Evolutionary conservation across 768 basidiomycete species (phyloP).

Genomic region (Phlegmacium glaucopus): DNA sequence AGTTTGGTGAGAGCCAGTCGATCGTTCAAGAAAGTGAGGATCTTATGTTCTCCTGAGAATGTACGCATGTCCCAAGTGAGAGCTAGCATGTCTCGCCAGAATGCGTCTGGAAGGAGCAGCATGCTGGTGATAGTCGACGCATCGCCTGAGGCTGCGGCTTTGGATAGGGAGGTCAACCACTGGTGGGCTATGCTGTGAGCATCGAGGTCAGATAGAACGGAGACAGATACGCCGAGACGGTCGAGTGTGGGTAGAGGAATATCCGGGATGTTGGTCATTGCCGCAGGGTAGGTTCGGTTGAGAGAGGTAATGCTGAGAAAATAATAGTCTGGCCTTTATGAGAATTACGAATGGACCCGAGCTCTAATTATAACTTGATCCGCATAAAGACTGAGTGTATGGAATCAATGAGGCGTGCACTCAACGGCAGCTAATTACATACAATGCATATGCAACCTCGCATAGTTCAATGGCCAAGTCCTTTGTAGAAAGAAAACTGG

Average conservation of each 20-base stretch:
- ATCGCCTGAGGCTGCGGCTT: constrained; percentile 10
- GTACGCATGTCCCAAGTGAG: constrained; percentile 52
- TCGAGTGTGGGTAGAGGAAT: neutral
- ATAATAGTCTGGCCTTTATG: no score
- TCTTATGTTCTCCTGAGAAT: constrained; percentile 31
- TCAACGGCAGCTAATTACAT: no score
- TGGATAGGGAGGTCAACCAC: constrained; percentile 21
- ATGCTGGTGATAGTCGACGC: constrained; percentile 17
- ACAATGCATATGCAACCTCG: no score
- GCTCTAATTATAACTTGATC: no score
- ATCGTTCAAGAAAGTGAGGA: constrained; percentile 31
- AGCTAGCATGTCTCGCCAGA: constrained; percentile 50
- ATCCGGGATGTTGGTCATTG: neutral
- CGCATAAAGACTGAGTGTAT: no score
- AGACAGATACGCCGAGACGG: neutral
- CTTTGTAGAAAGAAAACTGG: no score
- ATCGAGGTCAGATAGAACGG: neutral
- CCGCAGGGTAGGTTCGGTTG: no score
- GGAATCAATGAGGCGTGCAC: no score
- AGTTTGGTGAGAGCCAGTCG: constrained; percentile 25
- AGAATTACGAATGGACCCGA: no score
- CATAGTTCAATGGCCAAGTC: no score
- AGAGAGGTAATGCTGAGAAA: no score
- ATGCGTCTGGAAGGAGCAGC: constrained; percentile 29
- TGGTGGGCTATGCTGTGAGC: constrained; percentile 7